phyloP scores from a whole-genome alignment of 192 early-diverging fungal species.

The Entophlyctis luteolus region DNA sequence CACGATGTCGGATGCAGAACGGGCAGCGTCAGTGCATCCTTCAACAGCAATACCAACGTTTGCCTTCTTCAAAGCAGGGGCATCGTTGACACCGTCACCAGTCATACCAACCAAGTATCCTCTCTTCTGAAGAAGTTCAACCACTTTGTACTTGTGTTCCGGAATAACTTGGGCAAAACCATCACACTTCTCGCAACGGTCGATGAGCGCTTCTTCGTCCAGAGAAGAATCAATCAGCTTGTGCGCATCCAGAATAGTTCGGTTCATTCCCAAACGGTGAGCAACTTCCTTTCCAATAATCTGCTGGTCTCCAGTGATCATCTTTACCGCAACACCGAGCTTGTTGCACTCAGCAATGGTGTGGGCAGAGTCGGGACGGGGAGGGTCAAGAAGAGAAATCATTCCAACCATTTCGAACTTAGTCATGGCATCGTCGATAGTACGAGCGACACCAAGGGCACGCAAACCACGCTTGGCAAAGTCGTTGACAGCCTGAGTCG shows the following conservation, averaged over 20 bases:
- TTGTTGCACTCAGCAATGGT: slow-evolving; percentile 77
- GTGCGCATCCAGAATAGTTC: slow-evolving; percentile 81
- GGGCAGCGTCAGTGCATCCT: slow-evolving; percentile 92
- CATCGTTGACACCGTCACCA: slow-evolving; percentile 97
- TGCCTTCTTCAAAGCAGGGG: slow-evolving; percentile 95
- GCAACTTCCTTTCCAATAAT: slow-evolving; percentile 94
- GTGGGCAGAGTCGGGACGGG: slow-evolving; percentile 82
- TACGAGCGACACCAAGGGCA: slow-evolving; percentile 88
- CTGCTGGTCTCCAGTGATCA: slow-evolving; percentile 95
- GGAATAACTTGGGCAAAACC: slow-evolving; percentile 96
- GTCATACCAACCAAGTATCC: slow-evolving; percentile 94
- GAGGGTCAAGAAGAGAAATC: slow-evolving; percentile 90
- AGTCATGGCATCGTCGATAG: slow-evolving; percentile 59
- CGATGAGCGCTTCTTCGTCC: slow-evolving; percentile 75
- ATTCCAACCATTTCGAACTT: slow-evolving; percentile 83
- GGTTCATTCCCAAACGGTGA: slow-evolving; percentile 80
- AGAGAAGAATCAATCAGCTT: slow-evolving; percentile 69
- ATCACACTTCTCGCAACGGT: slow-evolving; percentile 79
- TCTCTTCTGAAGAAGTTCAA: slow-evolving; percentile 85
- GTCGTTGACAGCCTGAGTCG: slow-evolving; percentile 73
- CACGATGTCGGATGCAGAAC: slow-evolving; percentile 94
- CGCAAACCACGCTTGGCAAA: slow-evolving; percentile 86
- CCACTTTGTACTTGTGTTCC: slow-evolving; percentile 95
- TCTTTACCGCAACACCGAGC: slow-evolving; percentile 84
- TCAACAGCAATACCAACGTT: slow-evolving; percentile 96